Base-by-base conservation (phyloP, 768 basidiomycete species). In the Agaricus subrufescens region DNA sequence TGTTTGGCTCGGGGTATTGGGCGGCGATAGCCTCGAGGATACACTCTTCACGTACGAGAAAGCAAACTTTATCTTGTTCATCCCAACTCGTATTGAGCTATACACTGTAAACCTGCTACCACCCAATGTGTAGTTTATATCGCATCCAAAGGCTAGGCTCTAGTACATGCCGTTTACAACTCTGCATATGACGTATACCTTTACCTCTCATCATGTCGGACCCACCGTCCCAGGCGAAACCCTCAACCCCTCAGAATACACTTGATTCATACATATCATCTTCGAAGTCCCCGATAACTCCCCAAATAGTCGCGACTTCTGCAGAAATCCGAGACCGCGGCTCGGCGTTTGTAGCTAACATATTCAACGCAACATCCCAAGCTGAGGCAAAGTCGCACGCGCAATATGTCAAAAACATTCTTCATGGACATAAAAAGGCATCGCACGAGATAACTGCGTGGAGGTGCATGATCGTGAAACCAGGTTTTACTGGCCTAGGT, bases 361-460 rank as follows among this genome's bases (percentile, higher is more conserved):
- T 90, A 27, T 87, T 81, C 65, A 69, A 67, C 15, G 83, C 83
- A n/a, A 69, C 73, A 1, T 76, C 81, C 34, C 71, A 75, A 3
- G 72, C 73, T 4, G 80, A 82, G 52, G 89, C 83, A 2, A 73
- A 70, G 49, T 67, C 71, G 26, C 75, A 75, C 39, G 69, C 82
- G 40, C 72, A 76, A 31, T 77, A 88, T 59, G 67, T 86, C 42
- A 79, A 78, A 58, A 67, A 82, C 54, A 78, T 86, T 42, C 67
- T 83, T 1, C 87, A 90, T 62, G 76, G 73, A 4, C 59, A 74
- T 37, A 82, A 78, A 42, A 81, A 79, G 10, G 86, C 87, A 0
- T 74, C 83, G 10, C 86, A 91, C 60, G 85, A 89, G 64, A 88
- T 94, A 44, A 74, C 78, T 39, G 92, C 89, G 4, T 94, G 87